phyloP scores from a whole-genome alignment of 2,329 filamentous ascomycete genomes.

The Aphanoascus verrucosus region DNA sequence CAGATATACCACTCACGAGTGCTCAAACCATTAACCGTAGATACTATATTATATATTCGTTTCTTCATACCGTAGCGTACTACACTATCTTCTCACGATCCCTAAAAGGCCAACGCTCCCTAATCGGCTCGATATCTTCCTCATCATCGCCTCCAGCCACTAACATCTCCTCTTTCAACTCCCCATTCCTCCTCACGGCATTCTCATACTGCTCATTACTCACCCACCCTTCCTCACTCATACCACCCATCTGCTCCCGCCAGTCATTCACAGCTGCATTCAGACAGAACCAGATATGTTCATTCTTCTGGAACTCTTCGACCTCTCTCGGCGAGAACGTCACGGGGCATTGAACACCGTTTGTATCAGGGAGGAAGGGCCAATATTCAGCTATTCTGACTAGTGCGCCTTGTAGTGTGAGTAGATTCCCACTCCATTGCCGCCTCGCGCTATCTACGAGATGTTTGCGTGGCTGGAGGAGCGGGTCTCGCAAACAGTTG shows the following conservation, averaged over 20 bases:
- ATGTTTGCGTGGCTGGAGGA: conserved; percentile 10
- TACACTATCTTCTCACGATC: conserved; percentile 15
- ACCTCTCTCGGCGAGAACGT: conserved; percentile 10
- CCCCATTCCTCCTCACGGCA: conserved; percentile 9
- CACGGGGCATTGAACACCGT: conserved; percentile 11
- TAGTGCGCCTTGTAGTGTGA: conserved; percentile 11
- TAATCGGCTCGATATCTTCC: conserved; percentile 12
- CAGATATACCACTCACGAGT: no score
- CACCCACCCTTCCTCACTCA: conserved; percentile 16
- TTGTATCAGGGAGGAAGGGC: conserved; percentile 9
- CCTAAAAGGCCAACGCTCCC: conserved; percentile 11
- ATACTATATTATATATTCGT: no score
- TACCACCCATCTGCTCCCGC: conserved; percentile 11
- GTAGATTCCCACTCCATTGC: conserved; percentile 11
- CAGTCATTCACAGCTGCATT: conserved; percentile 12
- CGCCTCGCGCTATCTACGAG: conserved; percentile 12
- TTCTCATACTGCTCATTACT: conserved; percentile 12
- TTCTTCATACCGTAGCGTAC: no score
- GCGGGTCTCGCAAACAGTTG: conserved; percentile 9
- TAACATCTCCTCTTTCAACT: conserved; percentile 10
- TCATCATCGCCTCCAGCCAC: conserved; percentile 7
- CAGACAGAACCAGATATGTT: conserved; percentile 13
- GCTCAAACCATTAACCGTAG: no score
- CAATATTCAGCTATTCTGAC: conserved; percentile 14
- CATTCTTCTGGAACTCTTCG: conserved; percentile 10